phyloP scores from a whole-genome alignment of 2,329 filamentous ascomycete genomes.

The Phaeosphaeriaceae sp. region DNA sequence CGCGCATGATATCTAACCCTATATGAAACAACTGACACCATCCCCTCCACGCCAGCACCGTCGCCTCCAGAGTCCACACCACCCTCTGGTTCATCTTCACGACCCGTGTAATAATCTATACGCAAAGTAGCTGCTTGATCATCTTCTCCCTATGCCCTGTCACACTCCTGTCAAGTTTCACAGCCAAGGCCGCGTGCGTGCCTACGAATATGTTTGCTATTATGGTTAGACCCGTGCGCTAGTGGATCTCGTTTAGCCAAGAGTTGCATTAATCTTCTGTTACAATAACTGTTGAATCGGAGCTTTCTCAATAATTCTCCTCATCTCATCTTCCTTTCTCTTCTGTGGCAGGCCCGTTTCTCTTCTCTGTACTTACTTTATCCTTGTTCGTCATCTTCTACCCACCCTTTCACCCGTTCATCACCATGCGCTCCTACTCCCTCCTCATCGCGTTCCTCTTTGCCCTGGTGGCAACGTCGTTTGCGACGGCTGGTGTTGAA shows the following conservation, averaged over 20 bases:
- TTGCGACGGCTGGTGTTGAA: slow-evolving; percentile 21
- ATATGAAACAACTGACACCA: slow-evolving; percentile 34
- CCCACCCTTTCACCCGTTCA: neutral
- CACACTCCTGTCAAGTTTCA: slow-evolving; percentile 29
- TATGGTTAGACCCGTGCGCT: neutral
- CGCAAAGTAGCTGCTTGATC: neutral
- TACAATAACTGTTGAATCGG: no score
- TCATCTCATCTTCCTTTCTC: neutral
- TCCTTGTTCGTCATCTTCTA: neutral
- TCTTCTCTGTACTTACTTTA: slow-evolving; percentile 1
- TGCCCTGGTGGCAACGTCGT: slow-evolving; percentile 24
- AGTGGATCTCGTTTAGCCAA: no score
- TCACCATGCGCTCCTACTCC: slow-evolving; percentile 25
- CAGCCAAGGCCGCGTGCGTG: slow-evolving; percentile 21
- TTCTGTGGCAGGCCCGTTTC: slow-evolving; percentile 22
- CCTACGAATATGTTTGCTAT: slow-evolving; percentile 9
- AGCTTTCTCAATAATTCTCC: neutral
- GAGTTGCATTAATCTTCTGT: no score
- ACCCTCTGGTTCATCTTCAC: no score
- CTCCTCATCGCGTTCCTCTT: slow-evolving; percentile 25
- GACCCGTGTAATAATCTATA: no score
- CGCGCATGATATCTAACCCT: slow-evolving; percentile 12
- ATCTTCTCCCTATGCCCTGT: neutral
- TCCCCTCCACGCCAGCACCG: slow-evolving; percentile 8
- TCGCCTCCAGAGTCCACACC: neutral